Evolutionary conservation across 1,284 basidiomycete species (phyloP), one percentile per base, ranked within the genome.

Genomic region (Neolentinus lepideus): DNA sequence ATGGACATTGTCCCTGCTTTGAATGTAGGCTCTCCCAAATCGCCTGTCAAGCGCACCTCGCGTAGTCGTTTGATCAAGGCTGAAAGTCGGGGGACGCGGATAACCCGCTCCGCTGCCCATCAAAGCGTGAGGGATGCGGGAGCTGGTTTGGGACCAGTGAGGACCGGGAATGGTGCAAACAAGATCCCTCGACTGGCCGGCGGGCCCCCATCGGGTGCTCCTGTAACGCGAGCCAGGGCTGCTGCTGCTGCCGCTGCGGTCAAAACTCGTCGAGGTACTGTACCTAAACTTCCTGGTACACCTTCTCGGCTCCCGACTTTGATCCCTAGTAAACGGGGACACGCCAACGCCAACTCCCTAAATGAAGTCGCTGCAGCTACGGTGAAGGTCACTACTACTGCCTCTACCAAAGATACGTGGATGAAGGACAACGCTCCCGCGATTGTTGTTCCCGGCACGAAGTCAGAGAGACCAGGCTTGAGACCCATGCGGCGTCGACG

Each of bases 241-340:
- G 54, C 60, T 47, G 57, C 51, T 55, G 61, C 61, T 3, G 71
- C 74, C 10, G 69, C 75, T n/a, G 74, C 76, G 54, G 70, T 76
- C 6, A 79, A 78, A 63, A 50, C 70, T 24, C 68, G 68, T 52
- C 50, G 46, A 50, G 19, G 47, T 47, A 21, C 48, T 16, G 43
- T 22, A 43, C 74, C 79, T 26, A 77, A 80, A 0, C 80, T 83
- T 2, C 83, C 86, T 19, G 38, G 38, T n/a, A 78, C 80, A n/a
- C 85, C 85, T 0, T 90, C 88, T 11, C 78, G 85, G 54, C 70
- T 91, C 25, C 88, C 88, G 2, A 90, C 84, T 1, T 74, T 91
- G 35, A 74, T 78, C 16, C 68, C 76, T 29, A 69, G 79, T n/a
- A 82, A 79, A 64, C 75, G 83, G 47, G 56, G 60, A 24, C 70